Evolutionary conservation across 805 yeast genomes (phyloP).

Genomic region (Teunomyces stri): DNA sequence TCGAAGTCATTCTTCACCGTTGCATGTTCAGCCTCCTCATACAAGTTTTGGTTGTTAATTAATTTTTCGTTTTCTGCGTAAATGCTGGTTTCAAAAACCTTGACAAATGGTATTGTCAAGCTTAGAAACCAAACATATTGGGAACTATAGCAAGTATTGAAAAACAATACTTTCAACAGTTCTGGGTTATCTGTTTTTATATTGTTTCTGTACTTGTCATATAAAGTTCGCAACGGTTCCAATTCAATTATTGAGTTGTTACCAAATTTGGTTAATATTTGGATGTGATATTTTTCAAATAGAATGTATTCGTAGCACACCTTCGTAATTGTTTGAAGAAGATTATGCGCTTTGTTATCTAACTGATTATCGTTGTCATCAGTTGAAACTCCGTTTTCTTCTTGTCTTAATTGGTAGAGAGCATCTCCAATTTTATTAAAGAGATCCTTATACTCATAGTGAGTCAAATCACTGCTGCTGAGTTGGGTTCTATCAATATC

Average conservation of each 20-base stretch:
- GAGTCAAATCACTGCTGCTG: constrained; percentile 20
- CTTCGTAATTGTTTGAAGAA: constrained; percentile 33
- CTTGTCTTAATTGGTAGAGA: constrained; percentile 24
- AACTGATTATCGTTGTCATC: constrained; percentile 21
- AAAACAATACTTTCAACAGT: constrained; percentile 32
- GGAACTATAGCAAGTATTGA: constrained; percentile 30
- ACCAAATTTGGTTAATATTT: constrained; percentile 33
- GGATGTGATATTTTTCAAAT: constrained; percentile 38
- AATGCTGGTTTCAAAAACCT: constrained; percentile 32
- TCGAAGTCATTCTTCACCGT: constrained; percentile 17
- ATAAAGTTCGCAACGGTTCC: constrained; percentile 22
- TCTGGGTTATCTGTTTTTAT: constrained; percentile 14
- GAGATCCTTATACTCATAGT: constrained; percentile 26
- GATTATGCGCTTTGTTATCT: constrained; percentile 4
- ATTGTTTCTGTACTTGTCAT: constrained; percentile 18
- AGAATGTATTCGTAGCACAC: constrained; percentile 37
- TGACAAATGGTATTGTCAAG: constrained; percentile 34
- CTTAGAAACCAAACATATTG: constrained; percentile 40
- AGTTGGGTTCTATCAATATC: constrained; percentile 14
- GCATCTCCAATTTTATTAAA: constrained; percentile 26
- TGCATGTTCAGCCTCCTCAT: constrained; percentile 4
- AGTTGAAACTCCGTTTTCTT: constrained; percentile 25
- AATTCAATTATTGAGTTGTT: constrained; percentile 30
- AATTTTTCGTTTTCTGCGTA: constrained; percentile 24
- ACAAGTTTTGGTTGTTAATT: constrained; percentile 14